Evolutionary conservation across 208 protist species (phyloP).

Genomic region (Leishmania major): DNA sequence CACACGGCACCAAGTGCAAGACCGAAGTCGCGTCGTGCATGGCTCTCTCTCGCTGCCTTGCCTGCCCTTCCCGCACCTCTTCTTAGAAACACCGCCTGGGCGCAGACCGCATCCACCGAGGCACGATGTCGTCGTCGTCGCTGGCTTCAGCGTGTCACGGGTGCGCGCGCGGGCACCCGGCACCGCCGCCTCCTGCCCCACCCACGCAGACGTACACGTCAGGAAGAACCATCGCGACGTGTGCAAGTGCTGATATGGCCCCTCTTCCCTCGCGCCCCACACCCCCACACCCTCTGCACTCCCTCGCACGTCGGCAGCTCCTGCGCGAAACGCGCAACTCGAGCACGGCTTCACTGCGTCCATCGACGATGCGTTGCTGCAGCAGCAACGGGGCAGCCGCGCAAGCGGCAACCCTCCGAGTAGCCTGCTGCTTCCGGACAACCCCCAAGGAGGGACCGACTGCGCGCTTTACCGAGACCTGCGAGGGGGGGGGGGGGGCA

Average conservation of each 20-base stretch:
- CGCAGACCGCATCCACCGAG: background rate
- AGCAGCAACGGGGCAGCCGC: background rate
- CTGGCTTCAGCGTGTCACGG: background rate
- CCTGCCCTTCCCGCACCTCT: background rate
- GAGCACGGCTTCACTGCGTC: background rate
- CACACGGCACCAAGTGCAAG: background rate
- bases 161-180: too few species aligned
- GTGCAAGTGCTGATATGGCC: background rate
- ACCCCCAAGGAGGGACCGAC: too few species aligned
- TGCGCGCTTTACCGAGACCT: too few species aligned
- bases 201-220: background rate
- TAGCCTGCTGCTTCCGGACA: too few species aligned
- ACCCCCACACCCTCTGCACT: background rate
- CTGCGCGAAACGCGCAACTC: background rate
- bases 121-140: background rate
- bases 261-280: background rate
- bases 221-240: background rate
- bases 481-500: background rate
- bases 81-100: background rate
- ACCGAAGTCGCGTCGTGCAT: background rate
- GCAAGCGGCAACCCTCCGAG: too few species aligned
- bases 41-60: background rate
- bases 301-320: background rate
- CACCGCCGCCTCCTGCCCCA: background rate
- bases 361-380: background rate